These are phyloP conservation scores for Linnemannia elongata DNA, from an alignment of 192 early-diverging fungal species.

Conservation along the genomic window DNA sequence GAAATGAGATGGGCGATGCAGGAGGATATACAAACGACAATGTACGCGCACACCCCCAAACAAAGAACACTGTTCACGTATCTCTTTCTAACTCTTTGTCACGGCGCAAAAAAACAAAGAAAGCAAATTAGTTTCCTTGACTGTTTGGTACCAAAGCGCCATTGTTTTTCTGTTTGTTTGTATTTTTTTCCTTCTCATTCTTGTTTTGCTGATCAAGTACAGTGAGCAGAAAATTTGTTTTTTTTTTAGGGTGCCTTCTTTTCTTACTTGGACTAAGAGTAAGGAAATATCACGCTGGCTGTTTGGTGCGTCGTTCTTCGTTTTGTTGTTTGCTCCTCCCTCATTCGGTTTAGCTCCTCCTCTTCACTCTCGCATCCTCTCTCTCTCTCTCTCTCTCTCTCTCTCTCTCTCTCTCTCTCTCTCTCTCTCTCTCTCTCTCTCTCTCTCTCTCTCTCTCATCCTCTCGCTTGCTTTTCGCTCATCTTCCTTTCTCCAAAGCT, in stretches of 20 bases:
- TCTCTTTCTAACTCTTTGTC: too few relatives aligned
- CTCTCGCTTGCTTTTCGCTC: not conserved
- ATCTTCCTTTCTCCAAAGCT: not conserved
- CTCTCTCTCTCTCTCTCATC: not conserved
- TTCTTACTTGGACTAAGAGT: not conserved
- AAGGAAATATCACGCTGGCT: not conserved
- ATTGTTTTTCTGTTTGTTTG: slow-evolving; percentile 4
- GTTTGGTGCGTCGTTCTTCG: not conserved
- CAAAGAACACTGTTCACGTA: too few relatives aligned
- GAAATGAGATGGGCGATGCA: too few relatives aligned
- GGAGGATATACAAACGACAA: too few relatives aligned
- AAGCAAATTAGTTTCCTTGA: too few relatives aligned
- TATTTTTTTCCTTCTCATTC: not conserved
- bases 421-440: too few relatives aligned
- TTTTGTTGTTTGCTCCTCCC: not conserved
- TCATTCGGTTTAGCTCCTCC: not conserved
- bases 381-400: too few relatives aligned
- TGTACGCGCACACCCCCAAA: too few relatives aligned
- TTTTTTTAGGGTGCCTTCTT: not conserved
- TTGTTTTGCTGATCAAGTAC: not conserved
- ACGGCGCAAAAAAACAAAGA: too few relatives aligned
- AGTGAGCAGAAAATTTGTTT: too few relatives aligned
- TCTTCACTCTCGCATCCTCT: too few relatives aligned
- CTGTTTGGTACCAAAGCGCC: not conserved
- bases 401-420: too few relatives aligned